phyloP scores from a whole-genome alignment of 768 basidiomycete genomes.

The Xerocomellus intermedius region DNA sequence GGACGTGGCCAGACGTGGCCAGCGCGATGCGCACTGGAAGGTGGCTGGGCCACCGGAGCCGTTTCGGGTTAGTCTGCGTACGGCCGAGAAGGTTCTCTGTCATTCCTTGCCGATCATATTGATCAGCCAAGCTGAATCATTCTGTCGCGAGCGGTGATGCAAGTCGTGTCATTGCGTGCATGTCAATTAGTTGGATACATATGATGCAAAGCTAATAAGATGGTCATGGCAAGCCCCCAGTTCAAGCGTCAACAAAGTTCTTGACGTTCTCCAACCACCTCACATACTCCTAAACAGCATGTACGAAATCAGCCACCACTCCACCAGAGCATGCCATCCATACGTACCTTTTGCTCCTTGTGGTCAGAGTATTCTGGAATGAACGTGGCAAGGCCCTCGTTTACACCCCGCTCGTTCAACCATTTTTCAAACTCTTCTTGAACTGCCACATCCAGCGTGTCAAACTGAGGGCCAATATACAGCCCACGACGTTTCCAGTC shows the following conservation, averaged over 20 bases:
- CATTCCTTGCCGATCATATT: not conserved
- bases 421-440: conserved; percentile 92
- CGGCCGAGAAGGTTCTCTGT: conserved; percentile 19
- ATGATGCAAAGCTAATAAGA: not conserved
- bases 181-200: conserved; percentile 7
- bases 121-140: not conserved
- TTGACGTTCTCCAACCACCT: conserved; percentile 84
- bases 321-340: not conserved
- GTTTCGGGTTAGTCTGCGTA: not conserved
- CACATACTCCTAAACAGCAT: conserved; percentile 74
- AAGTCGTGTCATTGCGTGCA: conserved; percentile 12
- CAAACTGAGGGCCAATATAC: conserved; percentile 94
- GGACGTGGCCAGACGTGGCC: conserved; percentile 1
- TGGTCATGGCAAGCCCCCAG: too few relatives aligned
- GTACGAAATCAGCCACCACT: conserved; percentile 1
- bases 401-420: conserved; percentile 87
- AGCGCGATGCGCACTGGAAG: not conserved
- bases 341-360: conserved; percentile 88
- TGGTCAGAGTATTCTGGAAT: conserved; percentile 83
- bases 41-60: not conserved
- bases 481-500: conserved; percentile 92
- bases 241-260: conserved; percentile 68
- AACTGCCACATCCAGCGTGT: conserved; percentile 80
- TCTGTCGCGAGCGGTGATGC: conserved; percentile 24
- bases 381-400: conserved; percentile 79